A percentile compares a stretch with the other conserved stretches of the same genome.
These are phyloP conservation scores for Saccharomycopsis fibuligera DNA, from an alignment of 805 yeast genomes.

Conservation along the genomic window DNA sequence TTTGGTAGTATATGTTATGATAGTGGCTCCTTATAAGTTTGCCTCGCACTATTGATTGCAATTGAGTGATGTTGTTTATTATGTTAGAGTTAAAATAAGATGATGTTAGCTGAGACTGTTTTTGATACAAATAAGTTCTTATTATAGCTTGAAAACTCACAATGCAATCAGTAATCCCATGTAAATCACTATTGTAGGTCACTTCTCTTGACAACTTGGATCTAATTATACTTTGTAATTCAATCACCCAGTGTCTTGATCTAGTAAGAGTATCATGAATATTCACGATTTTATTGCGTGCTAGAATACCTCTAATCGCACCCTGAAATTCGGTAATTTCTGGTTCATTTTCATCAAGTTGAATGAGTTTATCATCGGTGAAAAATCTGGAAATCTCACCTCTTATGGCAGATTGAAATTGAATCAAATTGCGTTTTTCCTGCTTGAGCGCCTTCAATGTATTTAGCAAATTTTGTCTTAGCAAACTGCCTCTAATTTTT, in stretches of 20 bases:
- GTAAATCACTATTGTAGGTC: not conserved
- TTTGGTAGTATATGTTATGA: slow-evolving; percentile 21
- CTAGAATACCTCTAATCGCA: slow-evolving; percentile 31
- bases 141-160: slow-evolving; percentile 5
- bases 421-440: slow-evolving; percentile 10
- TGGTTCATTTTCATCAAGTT: slow-evolving; percentile 8
- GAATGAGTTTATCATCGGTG: slow-evolving; percentile 2
- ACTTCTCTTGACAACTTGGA: slow-evolving; percentile 7
- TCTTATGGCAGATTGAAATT: slow-evolving; percentile 34
- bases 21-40: slow-evolving; percentile 20
- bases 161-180: not conserved
- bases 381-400: slow-evolving; percentile 26
- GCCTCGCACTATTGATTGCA: slow-evolving; percentile 35
- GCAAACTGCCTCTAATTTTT: slow-evolving; percentile 40
- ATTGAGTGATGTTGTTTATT: slow-evolving; percentile 23
- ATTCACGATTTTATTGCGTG: slow-evolving; percentile 28
- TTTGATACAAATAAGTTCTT: not conserved
- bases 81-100: slow-evolving; percentile 9
- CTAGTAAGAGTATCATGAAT: slow-evolving; percentile 4
- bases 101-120: not conserved
- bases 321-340: slow-evolving; percentile 30
- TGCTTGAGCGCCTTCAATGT: slow-evolving; percentile 1
- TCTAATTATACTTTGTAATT: slow-evolving; percentile 13
- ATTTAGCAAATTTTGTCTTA: slow-evolving; percentile 22
- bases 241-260: not conserved